phyloP scores from a whole-genome alignment of 2,329 filamentous ascomycete genomes.

The Blastomyces parvus region DNA sequence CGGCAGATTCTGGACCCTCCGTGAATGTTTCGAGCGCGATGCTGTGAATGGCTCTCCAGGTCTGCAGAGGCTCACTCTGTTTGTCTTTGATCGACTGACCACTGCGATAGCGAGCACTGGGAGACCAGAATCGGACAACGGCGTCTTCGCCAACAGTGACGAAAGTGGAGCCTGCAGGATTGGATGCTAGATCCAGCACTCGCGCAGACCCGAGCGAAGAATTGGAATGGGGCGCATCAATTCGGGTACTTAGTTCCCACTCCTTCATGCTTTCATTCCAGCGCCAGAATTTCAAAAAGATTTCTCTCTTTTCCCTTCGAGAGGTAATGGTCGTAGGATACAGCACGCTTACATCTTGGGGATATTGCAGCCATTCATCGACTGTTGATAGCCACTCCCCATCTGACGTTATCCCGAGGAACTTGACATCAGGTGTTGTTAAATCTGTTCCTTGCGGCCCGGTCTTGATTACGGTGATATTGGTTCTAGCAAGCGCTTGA shows the following conservation, averaged over 20 bases:
- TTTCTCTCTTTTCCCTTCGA: slow-evolving; percentile 44
- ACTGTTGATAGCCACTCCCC: slow-evolving; percentile 85
- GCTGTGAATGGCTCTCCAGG: slow-evolving; percentile 62
- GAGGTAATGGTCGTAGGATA: slow-evolving; percentile 24
- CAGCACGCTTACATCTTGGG: slow-evolving; percentile 55
- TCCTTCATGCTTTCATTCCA: slow-evolving; percentile 46
- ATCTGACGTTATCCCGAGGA: slow-evolving; percentile 66
- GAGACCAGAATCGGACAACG: slow-evolving; percentile 70
- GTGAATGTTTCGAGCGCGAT: slow-evolving; percentile 37
- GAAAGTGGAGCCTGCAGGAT: slow-evolving; percentile 62
- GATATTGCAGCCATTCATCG: slow-evolving; percentile 77
- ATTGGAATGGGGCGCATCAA: slow-evolving; percentile 69
- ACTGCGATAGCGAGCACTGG: slow-evolving; percentile 58
- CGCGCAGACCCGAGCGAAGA: slow-evolving; percentile 43
- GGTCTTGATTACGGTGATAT: slow-evolving; percentile 70
- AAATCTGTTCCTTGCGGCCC: slow-evolving; percentile 63
- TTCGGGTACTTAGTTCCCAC: slow-evolving; percentile 70
- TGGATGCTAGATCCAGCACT: slow-evolving; percentile 63
- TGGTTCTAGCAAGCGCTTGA: slow-evolving; percentile 81
- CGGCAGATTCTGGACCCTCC: slow-evolving; percentile 27
- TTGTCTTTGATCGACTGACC: slow-evolving; percentile 43
- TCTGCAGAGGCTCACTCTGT: slow-evolving; percentile 51
- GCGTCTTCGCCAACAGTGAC: slow-evolving; percentile 78
- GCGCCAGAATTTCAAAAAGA: slow-evolving; percentile 86
- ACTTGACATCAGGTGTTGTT: slow-evolving; percentile 65